Evolutionary conservation across 371 early-diverging fungal species (phyloP).

Genomic region (Catenaria anguillulae): DNA sequence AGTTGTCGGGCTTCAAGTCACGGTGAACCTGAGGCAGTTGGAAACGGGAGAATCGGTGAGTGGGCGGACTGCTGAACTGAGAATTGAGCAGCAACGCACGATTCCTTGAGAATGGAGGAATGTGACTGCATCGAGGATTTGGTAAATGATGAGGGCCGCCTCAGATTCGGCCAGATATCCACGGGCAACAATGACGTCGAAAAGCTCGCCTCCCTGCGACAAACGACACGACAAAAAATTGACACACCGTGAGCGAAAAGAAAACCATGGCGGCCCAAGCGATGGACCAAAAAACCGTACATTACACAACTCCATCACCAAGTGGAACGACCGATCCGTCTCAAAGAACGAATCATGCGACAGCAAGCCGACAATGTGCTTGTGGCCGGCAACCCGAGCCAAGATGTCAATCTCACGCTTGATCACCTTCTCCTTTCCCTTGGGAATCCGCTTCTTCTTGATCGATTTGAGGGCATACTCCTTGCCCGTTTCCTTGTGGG

Average conservation of each 20-base stretch:
- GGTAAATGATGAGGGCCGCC: constrained; percentile 55
- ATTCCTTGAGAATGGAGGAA: too few species aligned
- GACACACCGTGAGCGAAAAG: neutral
- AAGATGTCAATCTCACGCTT: constrained; percentile 2
- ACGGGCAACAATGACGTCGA: constrained; percentile 64
- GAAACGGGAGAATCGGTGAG: too few species aligned
- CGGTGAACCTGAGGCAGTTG: constrained; percentile 32
- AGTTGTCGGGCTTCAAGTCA: constrained; percentile 46
- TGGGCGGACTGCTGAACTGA: constrained; percentile 45
- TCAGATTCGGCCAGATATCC: constrained; percentile 57
- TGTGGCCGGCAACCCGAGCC: neutral
- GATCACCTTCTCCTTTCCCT: constrained; percentile 1
- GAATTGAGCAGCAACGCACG: too few species aligned
- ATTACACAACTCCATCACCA: neutral
- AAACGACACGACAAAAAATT: too few species aligned
- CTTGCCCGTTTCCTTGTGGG: neutral
- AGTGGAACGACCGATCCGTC: neutral
- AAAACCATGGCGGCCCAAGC: too few species aligned
- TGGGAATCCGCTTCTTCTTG: constrained; percentile 1
- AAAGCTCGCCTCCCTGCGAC: constrained; percentile 69
- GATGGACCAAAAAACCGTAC: neutral
- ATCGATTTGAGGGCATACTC: neutral
- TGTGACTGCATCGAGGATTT: constrained; percentile 30
- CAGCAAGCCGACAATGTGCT: constrained; percentile 1
- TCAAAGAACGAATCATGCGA: constrained; percentile 4